These are phyloP conservation scores for Aristolochia fimbriata DNA, from an alignment of 164 flowering plant species.

Conservation along the genomic window DNA sequence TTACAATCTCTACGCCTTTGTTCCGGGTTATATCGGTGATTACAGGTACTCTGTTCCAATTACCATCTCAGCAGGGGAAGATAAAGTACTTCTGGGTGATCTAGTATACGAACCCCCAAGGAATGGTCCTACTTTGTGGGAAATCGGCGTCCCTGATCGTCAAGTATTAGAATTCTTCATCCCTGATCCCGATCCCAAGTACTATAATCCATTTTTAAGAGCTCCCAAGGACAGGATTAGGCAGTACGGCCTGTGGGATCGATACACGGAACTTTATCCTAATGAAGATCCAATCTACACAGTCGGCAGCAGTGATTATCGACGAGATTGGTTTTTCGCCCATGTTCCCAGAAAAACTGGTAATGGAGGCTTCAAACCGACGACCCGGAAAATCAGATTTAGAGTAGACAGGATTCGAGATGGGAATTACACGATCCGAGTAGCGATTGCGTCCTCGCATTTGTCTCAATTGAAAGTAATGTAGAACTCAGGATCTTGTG, in stretches of 20 bases:
- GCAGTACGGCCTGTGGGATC: slow-evolving; percentile 87
- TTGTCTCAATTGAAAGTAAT: slow-evolving; percentile 16
- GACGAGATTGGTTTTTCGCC: slow-evolving; percentile 74
- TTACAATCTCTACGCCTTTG: slow-evolving; percentile 73
- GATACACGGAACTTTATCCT: slow-evolving; percentile 67
- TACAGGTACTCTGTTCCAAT: slow-evolving; percentile 35
- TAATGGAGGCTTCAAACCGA: slow-evolving; percentile 35
- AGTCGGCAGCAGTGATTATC: slow-evolving; percentile 46
- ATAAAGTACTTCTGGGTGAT: slow-evolving; percentile 43
- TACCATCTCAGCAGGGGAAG: slow-evolving; percentile 49
- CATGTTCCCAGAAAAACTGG: slow-evolving; percentile 57
- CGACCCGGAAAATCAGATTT: slow-evolving; percentile 34
- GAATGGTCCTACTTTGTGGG: slow-evolving; percentile 85
- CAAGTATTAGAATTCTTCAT: slow-evolving; percentile 63
- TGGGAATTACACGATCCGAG: slow-evolving; percentile 16
- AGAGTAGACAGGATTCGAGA: slow-evolving; percentile 8
- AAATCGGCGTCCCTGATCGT: slow-evolving; percentile 87
- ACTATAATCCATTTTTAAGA: slow-evolving; percentile 49
- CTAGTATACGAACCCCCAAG: slow-evolving; percentile 66
- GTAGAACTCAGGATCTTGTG: no score
- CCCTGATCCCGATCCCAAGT: slow-evolving; percentile 69
- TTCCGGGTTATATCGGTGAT: slow-evolving; percentile 73
- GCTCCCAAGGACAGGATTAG: slow-evolving; percentile 69
- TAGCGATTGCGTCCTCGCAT: slow-evolving; percentile 24
- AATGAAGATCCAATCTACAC: slow-evolving; percentile 52